phyloP scores from a whole-genome alignment of 1,284 basidiomycete species.

The Sporisorium sorghi region DNA sequence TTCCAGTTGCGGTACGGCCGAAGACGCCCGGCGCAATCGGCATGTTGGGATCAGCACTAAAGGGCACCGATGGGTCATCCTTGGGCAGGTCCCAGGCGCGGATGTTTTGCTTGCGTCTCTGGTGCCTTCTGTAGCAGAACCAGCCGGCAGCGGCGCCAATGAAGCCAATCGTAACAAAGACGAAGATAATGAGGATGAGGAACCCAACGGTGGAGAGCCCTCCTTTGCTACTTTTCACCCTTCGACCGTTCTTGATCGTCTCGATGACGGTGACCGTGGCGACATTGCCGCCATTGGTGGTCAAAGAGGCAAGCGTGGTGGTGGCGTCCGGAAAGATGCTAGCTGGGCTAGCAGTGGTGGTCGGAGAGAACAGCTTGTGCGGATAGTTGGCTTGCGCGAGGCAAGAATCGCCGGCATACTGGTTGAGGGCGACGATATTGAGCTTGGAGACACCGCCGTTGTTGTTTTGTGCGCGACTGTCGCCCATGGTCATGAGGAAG shows the following conservation, averaged over 20 bases:
- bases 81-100: slow-evolving; percentile 46
- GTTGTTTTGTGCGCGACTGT: slow-evolving; percentile 20
- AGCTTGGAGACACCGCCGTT: slow-evolving; percentile 48
- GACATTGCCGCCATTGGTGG: slow-evolving; percentile 41
- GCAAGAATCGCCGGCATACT: slow-evolving; percentile 44
- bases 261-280: slow-evolving; percentile 46
- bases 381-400: slow-evolving; percentile 9
- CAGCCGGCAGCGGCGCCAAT: slow-evolving; percentile 40
- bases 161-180: slow-evolving; percentile 29
- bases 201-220: slow-evolving; percentile 19
- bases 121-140: slow-evolving; percentile 44
- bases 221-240: slow-evolving; percentile 12
- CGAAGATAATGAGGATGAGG: slow-evolving; percentile 37
- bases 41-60: slow-evolving; percentile 41
- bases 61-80: slow-evolving; percentile 39
- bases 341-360: slow-evolving; percentile 31
- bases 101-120: slow-evolving; percentile 40
- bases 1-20: slow-evolving; percentile 27
- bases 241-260: slow-evolving; percentile 43
- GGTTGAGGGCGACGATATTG: slow-evolving; percentile 46
- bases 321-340: slow-evolving; percentile 51
- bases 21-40: slow-evolving; percentile 46
- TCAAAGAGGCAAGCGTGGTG: slow-evolving; percentile 40
- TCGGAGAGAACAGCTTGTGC: slow-evolving; percentile 31
- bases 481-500: slow-evolving; percentile 49